Evolutionary conservation across 495 filamentous ascomycete genomes (phyloP).

Genomic region (Acidiella bohemica): DNA sequence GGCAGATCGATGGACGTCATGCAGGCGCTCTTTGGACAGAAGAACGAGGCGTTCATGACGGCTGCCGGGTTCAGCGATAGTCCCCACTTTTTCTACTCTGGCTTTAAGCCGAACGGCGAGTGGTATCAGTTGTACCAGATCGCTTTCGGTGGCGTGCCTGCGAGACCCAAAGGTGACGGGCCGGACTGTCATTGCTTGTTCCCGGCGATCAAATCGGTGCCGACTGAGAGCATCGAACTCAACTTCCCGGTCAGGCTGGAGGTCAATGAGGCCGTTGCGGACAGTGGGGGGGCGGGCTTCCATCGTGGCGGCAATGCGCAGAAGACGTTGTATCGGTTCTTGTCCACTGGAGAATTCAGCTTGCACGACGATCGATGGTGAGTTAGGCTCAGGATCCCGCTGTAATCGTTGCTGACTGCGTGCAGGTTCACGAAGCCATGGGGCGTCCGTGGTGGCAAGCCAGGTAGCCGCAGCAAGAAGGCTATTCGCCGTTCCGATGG

Average conservation of each 20-base stretch:
- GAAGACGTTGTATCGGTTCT: slow-evolving; percentile 35
- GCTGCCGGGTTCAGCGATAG: slow-evolving; percentile 40
- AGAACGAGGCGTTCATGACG: slow-evolving; percentile 35
- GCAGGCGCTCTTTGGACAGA: slow-evolving; percentile 37
- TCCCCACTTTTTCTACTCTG: slow-evolving; percentile 40
- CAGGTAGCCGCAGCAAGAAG: slow-evolving; percentile 34
- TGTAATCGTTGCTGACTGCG: no score
- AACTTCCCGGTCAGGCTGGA: slow-evolving; percentile 39
- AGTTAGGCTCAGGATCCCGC: no score
- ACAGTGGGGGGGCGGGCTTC: slow-evolving; percentile 36
- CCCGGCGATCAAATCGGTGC: slow-evolving; percentile 40
- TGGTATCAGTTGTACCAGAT: slow-evolving; percentile 42
- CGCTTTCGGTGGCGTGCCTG: slow-evolving; percentile 39
- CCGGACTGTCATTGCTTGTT: slow-evolving; percentile 41
- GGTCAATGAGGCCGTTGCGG: slow-evolving; percentile 36
- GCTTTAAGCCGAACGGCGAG: slow-evolving; percentile 36
- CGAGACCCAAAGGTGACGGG: slow-evolving; percentile 36
- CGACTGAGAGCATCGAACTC: slow-evolving; percentile 38
- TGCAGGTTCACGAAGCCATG: slow-evolving; percentile 41
- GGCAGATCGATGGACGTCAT: slow-evolving; percentile 37
- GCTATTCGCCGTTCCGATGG: slow-evolving; percentile 30
- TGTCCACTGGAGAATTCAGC: slow-evolving; percentile 35
- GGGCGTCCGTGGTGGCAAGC: slow-evolving; percentile 36
- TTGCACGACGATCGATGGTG: slow-evolving; percentile 40
- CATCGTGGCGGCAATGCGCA: slow-evolving; percentile 39